Conservation (phyloP, 192 early-diverging fungal genomes). For the Coemansia javaensis region DNA sequence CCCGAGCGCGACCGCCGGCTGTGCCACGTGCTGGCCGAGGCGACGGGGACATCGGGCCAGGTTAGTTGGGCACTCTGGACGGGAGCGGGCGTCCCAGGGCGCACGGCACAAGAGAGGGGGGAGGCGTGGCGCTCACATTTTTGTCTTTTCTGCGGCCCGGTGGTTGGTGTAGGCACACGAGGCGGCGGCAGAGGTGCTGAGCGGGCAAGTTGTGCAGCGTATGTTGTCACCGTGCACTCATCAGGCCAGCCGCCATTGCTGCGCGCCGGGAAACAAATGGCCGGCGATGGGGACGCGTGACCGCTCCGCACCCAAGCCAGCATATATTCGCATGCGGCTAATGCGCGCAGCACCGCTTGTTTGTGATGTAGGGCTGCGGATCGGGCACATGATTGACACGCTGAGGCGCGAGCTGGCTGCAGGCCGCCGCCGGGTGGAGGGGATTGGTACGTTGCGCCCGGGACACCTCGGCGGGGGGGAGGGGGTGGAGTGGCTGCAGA, state of each 20-base stretch:
- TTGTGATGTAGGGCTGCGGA: constrained; percentile 14
- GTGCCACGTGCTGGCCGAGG: constrained; percentile 10
- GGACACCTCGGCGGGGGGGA: neutral
- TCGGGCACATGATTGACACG: constrained; percentile 12
- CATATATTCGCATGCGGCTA: no score
- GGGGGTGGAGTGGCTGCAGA: no score
- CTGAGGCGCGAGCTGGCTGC: constrained; percentile 2
- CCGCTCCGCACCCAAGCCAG: no score
- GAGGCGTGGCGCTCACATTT: neutral
- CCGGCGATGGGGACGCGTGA: no score
- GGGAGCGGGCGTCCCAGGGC: no score
- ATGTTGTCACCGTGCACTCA: no score
- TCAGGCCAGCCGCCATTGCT: neutral
- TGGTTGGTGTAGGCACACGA: constrained; percentile 7
- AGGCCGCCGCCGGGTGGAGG: neutral
- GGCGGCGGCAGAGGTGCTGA: constrained; percentile 3
- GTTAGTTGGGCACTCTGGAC: constrained; percentile 4
- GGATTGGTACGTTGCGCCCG: constrained; percentile 9
- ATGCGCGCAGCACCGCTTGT: no score
- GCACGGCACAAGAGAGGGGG: no score
- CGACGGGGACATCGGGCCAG: constrained; percentile 7
- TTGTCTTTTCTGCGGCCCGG: no score
- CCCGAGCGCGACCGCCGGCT: constrained; percentile 13
- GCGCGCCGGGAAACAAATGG: neutral
- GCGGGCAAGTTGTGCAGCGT: constrained; percentile 24